Base-by-base conservation (phyloP, 1,284 basidiomycete species). In the Grifola frondosa region DNA sequence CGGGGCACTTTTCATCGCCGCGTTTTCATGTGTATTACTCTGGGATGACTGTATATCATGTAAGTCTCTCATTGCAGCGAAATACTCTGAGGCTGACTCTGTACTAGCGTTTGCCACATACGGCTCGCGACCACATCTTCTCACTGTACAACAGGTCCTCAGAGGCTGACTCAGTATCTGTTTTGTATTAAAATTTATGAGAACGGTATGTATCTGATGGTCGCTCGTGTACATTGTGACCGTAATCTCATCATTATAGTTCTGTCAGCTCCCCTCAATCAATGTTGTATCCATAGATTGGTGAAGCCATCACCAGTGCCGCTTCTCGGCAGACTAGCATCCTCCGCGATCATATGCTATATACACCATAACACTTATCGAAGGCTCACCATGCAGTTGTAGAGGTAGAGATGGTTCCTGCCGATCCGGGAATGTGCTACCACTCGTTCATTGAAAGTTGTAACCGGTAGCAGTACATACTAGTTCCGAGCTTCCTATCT, bases 31-130 rank as follows among this genome's bases (percentile, higher is more conserved):
- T 34, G 35, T 59, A 7, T 20, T 62, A 1, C 47, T 57, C 23
- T 57, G 54, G 50, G 53, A 61, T 17, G 60, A 64, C 36, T 58
- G 58, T 44, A 52, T 37, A 30, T 48, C 50, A 44, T 47, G 60
- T 60, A 31, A 50, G 60, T 50, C 6, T 11, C 23, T 9, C 11
- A 19, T n/a, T 17, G 22, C 24, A 30, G 8, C 12, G 7, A 16
- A 16, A 26, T 28, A 12, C 30, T 19, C 30, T 32, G 26, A 28
- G 26, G n/a, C 42, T 42, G 29, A 43, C 13, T 25, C 16, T 16
- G 26, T 24, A 31, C 21, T 30, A 42, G 44, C 40, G 10, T 45
- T 43, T 25, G 38, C 42, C 20, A 28, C 42, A 17, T 49, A 52
- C 29, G 19, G 20, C 36, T 39, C 37, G 15, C 28, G 24, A 37